These are phyloP conservation scores for Sporothrix humicola DNA, from an alignment of 2,329 filamentous ascomycete genomes.

Conservation along the genomic window DNA sequence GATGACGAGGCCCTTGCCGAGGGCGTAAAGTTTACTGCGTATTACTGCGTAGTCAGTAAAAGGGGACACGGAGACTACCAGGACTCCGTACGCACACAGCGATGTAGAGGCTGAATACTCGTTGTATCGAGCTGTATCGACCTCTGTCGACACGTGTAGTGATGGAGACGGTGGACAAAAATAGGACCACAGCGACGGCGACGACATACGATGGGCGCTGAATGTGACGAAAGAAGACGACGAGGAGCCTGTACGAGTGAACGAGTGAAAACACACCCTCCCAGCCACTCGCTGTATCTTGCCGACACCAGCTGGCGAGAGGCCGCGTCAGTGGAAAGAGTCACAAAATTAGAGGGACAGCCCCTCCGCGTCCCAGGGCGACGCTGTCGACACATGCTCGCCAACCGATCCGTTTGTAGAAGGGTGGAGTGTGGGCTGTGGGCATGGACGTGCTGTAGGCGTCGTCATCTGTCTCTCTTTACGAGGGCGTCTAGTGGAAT, in stretches of 20 bases:
- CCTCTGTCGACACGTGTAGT: background rate
- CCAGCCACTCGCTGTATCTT: background rate
- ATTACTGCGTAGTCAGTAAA: background rate
- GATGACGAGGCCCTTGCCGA: slow-evolving; percentile 25
- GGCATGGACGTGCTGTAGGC: background rate
- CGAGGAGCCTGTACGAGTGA: background rate
- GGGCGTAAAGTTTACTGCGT: background rate
- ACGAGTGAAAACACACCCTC: background rate
- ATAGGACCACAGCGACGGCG: background rate
- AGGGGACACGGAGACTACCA: background rate
- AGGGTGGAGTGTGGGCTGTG: no score
- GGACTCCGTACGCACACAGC: no score
- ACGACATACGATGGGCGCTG: background rate
- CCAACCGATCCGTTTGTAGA: background rate
- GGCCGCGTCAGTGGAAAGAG: background rate
- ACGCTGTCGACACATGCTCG: background rate
- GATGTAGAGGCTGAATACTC: no score
- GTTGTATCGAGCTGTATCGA: background rate
- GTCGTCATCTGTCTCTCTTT: slow-evolving; percentile 14
- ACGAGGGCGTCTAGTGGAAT: background rate
- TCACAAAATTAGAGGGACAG: background rate
- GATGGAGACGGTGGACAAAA: background rate
- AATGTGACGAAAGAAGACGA: background rate
- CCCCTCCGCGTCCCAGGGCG: no score
- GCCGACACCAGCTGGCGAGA: background rate